Conservation (phyloP, 78 protist genomes). For the Corallochytrium limacisporum region DNA sequence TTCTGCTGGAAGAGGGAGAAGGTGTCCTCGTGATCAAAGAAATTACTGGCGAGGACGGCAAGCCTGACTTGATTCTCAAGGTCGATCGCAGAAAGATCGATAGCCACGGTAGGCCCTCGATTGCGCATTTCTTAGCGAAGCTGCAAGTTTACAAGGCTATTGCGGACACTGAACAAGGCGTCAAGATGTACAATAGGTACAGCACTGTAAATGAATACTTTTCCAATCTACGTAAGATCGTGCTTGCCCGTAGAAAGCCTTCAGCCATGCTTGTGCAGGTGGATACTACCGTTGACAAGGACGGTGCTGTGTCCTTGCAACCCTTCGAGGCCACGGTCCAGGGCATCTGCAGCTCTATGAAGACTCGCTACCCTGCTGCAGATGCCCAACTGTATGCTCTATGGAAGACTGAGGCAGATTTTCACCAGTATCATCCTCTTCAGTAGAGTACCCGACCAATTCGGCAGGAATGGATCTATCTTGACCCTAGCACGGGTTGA, state of each 20-base stretch:
- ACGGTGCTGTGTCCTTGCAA: conserved; percentile 8
- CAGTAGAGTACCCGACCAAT: too few species aligned
- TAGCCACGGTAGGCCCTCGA: conserved; percentile 30
- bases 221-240: not conserved
- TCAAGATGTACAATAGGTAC: not conserved
- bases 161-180: not conserved
- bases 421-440: too few species aligned
- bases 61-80: conserved; percentile 5
- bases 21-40: conserved; percentile 15
- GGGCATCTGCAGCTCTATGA: too few species aligned
- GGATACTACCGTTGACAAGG: conserved; percentile 1
- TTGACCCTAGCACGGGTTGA: too few species aligned
- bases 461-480: too few species aligned
- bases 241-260: conserved; percentile 14
- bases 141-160: conserved; percentile 23
- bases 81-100: conserved; percentile 42
- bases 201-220: conserved; percentile 16
- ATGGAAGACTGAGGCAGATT: too few species aligned
- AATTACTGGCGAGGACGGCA: not conserved
- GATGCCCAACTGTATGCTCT: too few species aligned
- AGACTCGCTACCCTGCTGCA: too few species aligned
- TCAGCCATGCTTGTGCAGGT: conserved; percentile 29
- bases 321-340: conserved; percentile 2
- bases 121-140: conserved; percentile 26
- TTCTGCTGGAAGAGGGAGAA: conserved; percentile 30